Base-by-base conservation (phyloP, 345 rosid species). In the Ailanthus altissimus region DNA sequence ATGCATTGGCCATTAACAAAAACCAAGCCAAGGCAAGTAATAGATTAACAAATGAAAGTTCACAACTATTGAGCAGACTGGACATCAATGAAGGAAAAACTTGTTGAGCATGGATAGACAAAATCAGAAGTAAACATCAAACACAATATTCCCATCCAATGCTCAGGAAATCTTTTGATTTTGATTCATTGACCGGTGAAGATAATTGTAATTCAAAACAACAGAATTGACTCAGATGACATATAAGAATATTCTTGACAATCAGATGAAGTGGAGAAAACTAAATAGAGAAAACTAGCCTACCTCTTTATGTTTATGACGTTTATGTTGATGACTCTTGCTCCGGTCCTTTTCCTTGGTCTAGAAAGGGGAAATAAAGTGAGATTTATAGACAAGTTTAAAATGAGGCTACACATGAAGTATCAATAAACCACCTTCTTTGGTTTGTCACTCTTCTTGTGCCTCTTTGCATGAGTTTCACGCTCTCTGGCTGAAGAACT, bases 251-350 rank as follows among this genome's bases (percentile, higher is more conserved):
- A 1, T 23, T 12, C 9, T 32, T 54, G 26, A n/a, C 70, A 54
- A 25, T 62, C 70, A 38, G 25, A 21, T 4, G 21, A 23, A 49
- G 23, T 16, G 1, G 0, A 50, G 9, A 20, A 58, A 65, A 5
- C 42, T 58, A 5, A 36, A 76, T 65, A n/a, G 67, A 83, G 82
- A 81, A 67, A 21, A 80, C 53, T 46, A 50, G 14, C 85, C 67
- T 85, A 92, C 99, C 97, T 96, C 94, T 80, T 89, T 93, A 70
- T 69, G 85, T 89, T 91, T 93, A 67, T 87, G 89, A 43, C 88
- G 92, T 83, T 88, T 92, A 77, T 89, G 91, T 67, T 78, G 92
- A 81, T 74, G 94, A 64, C 85, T 89, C 86, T 92, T 90, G 77
- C 90, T 90, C 72, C 85, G 75, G 3, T 88, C 98, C 86, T 90